phyloP scores from a whole-genome alignment of 257 asterid genomes.

The Penstemon barbatus region DNA sequence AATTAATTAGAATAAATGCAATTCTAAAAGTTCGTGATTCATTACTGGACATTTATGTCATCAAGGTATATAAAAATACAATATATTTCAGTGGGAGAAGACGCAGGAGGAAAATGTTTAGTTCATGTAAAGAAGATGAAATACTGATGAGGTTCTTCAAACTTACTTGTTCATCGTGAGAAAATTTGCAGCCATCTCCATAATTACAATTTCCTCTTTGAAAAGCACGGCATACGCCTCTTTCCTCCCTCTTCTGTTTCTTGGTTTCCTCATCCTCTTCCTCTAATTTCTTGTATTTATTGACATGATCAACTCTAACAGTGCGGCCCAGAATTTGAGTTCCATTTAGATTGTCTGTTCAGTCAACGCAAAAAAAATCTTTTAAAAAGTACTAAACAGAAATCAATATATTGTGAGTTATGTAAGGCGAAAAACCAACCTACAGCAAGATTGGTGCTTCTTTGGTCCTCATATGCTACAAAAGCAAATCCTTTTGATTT shows the following conservation, averaged over 20 bases:
- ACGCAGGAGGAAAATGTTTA: background rate
- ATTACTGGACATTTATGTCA: no score
- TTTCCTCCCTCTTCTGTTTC: constrained; percentile 86
- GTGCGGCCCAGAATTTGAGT: constrained; percentile 79
- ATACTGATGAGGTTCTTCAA: constrained; percentile 2
- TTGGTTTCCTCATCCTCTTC: constrained; percentile 94
- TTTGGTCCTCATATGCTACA: constrained; percentile 94
- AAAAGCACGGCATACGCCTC: constrained; percentile 95
- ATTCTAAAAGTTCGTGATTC: no score
- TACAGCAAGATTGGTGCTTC: constrained; percentile 91
- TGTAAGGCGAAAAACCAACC: constrained; percentile 46
- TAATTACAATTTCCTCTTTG: constrained; percentile 84
- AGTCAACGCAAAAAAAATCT: constrained; percentile 4
- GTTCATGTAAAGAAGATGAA: constrained; percentile 1
- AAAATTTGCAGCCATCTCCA: constrained; percentile 87
- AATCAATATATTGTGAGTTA: background rate
- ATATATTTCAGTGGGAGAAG: background rate
- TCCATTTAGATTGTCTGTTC: constrained; percentile 82
- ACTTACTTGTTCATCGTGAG: constrained; percentile 84
- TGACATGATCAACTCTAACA: constrained; percentile 83
- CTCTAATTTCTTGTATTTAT: constrained; percentile 74
- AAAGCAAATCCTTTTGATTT: constrained; percentile 96
- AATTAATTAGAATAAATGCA: no score
- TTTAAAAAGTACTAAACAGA: background rate
- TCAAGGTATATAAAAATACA: no score